These are phyloP conservation scores for Fragaria ananassa DNA, from an alignment of 306 rosid genomes.

Conservation along the genomic window DNA sequence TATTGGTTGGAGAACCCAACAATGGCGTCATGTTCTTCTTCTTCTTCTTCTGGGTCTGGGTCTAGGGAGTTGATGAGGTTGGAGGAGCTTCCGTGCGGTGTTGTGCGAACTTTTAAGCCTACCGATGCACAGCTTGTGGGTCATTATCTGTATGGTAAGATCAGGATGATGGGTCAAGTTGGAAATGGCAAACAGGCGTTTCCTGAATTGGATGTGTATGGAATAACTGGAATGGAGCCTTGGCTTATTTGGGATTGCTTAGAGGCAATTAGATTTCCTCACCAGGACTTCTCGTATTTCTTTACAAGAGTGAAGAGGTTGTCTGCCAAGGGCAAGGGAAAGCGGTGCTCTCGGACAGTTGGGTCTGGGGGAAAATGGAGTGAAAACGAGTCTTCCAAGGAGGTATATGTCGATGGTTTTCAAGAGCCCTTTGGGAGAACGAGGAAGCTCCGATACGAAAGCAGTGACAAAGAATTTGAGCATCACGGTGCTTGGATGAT, in stretches of 20 bases:
- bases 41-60: no score
- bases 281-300: background rate
- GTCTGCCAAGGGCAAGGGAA: background rate
- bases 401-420: background rate
- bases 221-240: background rate
- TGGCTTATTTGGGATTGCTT: background rate
- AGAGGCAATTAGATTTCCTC: background rate
- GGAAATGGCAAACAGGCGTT: background rate
- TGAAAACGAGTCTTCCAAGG: background rate
- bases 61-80: no score
- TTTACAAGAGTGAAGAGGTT: background rate
- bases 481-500: background rate
- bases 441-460: background rate
- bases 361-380: background rate
- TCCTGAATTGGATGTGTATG: background rate
- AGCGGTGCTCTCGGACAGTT: background rate
- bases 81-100: no score
- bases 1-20: no score
- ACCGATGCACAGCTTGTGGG: background rate
- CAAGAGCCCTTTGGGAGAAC: background rate
- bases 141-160: background rate
- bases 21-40: no score
- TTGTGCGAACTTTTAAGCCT: no score
- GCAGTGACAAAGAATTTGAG: background rate
- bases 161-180: background rate